Base-by-base conservation (phyloP, 768 basidiomycete genomes). In the Lyophyllum decastes region DNA sequence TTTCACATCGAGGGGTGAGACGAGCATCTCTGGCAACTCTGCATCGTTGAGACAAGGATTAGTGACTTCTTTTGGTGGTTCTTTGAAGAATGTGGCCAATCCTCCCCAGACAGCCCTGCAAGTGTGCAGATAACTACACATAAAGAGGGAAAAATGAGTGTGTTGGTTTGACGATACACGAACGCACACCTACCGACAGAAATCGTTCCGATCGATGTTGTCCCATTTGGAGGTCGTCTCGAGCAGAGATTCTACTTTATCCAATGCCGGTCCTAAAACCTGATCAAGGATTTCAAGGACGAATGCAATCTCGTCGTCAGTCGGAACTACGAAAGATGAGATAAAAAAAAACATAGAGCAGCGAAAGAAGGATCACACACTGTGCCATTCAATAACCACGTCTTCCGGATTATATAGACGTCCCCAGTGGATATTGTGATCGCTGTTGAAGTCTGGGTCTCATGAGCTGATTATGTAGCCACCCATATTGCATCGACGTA, bases 311-410 rank as follows among this genome's bases (percentile, higher is more conserved):
- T 98, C 96, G 19, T 82, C 83, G 2, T 73, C 62, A 16, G 78
- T 83, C 0, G 89, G 88, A 11, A 88, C 86, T 84, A 49, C 0
- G 49, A 49, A 47, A 19, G 16, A 46, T 63, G 22, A 69, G 52
- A n/a, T n/a, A 60, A 41, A 58, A 58, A 25, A 46, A 30, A 44
- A 10, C 30, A 30, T 10, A 16, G 27, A 4, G 2, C 24, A 22
- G 34, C 33, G n/a, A 7, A 45, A 30, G 24, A 46, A 10, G 26
- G 40, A 43, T 34, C 24, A 64, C 79, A 46, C 65, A 90, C 90
- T 83, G 69, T 96, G 95, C 95, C 95, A 98, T 57, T 92, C 86
- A 34, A 95, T 82, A 55, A 84, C 80, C 49, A 95, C 88, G 54
- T 97, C 92, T 64, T 88, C 78, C 4, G 88, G 75, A 55, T 90